Evolutionary conservation across 768 basidiomycete species (phyloP).

Genomic region (Tricholoma sp.): DNA sequence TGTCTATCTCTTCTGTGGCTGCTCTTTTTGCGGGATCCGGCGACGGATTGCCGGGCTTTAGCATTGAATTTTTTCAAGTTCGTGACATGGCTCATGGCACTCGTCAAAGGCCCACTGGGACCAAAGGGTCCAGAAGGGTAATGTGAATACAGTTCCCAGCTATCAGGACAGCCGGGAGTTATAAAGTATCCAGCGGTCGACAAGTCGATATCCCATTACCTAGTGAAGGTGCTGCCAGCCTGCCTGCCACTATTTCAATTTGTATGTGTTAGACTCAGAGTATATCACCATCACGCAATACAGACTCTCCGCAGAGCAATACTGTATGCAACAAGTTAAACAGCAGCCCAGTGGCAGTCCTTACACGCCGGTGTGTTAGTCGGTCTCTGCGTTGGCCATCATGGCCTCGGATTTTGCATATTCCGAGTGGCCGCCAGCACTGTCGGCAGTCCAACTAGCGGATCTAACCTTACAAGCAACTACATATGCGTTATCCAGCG

Average conservation of each 20-base stretch:
- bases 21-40: constrained; percentile 61
- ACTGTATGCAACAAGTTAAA: too few relatives aligned
- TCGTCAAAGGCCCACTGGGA: not conserved
- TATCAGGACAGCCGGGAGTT: not conserved
- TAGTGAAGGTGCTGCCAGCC: too few relatives aligned
- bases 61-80: constrained; percentile 25
- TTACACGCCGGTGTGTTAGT: too few relatives aligned
- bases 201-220: not conserved
- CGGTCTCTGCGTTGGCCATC: not conserved
- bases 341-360: too few relatives aligned
- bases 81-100: constrained; percentile 22
- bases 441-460: constrained; percentile 54
- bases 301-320: too few relatives aligned
- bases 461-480: constrained; percentile 62
- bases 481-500: constrained; percentile 81
- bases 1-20: constrained; percentile 19
- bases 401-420: constrained; percentile 36
- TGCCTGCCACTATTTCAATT: too few relatives aligned
- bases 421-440: constrained; percentile 69
- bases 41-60: constrained; percentile 52
- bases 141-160: not conserved
- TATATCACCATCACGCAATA: too few relatives aligned
- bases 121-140: not conserved
- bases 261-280: too few relatives aligned
- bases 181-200: not conserved